Conservation (phyloP, 345 rosid species). For the Passiflora organensis region DNA sequence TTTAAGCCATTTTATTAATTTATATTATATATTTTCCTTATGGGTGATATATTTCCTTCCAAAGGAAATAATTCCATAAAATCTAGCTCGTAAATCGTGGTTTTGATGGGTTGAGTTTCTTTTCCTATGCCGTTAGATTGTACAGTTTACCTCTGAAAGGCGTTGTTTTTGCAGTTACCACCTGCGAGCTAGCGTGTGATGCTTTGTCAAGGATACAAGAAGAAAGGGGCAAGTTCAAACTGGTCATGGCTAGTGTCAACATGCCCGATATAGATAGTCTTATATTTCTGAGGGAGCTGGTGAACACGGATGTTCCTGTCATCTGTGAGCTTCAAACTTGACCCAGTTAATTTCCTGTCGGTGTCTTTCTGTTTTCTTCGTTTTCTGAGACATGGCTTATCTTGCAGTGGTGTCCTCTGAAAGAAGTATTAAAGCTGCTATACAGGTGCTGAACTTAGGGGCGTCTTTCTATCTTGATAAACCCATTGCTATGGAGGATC, state of each 20-base stretch:
- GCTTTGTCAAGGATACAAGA: slow-evolving; percentile 32
- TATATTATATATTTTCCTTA: no score
- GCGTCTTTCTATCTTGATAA: slow-evolving; percentile 27
- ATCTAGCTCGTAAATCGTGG: no score
- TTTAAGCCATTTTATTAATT: no score
- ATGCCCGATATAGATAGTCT: slow-evolving; percentile 21
- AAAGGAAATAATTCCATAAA: no score
- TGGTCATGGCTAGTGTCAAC: slow-evolving; percentile 37
- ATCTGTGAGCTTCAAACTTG: slow-evolving; percentile 25
- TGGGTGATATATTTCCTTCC: no score
- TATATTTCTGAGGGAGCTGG: slow-evolving; percentile 17
- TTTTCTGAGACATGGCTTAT: neutral
- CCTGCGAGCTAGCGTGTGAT: slow-evolving; percentile 10
- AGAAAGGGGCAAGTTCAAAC: slow-evolving; percentile 22
- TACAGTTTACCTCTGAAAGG: no score
- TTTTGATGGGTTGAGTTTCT: no score
- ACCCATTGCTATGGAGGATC: slow-evolving; percentile 32
- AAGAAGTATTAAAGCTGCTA: neutral
- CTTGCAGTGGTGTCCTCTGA: slow-evolving; percentile 36
- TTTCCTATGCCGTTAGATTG: no score
- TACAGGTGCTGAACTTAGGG: slow-evolving; percentile 21
- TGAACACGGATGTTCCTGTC: slow-evolving; percentile 25
- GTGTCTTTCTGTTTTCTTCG: no score
- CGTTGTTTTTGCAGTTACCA: slow-evolving; percentile 33
- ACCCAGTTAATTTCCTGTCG: neutral